Evolutionary conservation across 768 basidiomycete species (phyloP), one percentile per base, ranked within the genome.

Genomic region (Calocera viscosa): DNA sequence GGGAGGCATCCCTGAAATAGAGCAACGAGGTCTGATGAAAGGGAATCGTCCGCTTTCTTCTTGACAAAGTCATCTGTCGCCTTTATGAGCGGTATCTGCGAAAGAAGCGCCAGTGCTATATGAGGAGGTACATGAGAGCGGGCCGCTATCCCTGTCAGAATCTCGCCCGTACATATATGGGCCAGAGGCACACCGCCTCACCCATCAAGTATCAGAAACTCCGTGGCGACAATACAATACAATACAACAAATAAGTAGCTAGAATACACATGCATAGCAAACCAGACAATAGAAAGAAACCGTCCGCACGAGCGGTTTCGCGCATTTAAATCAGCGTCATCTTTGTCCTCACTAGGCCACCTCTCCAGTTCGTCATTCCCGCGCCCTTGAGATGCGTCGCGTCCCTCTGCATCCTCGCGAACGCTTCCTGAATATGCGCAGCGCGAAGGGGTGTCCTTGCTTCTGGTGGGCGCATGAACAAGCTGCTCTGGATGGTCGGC

Each of bases 361-460:
- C 91, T 64, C 91, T 81, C 88, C 90, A 95, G 74, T 94, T 91
- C 68, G 85, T 81, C 85, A 94, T 89, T 0, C 92, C 92, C 1
- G 90, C 90, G 26, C 87, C 87, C 64, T 92, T 85, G 41, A 82
- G 80, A 71, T 91, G 88, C 1, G 86, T 80, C 85, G 90, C 90
- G 69, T 93, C 87, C 3, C 86, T 81, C 75, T 94, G 92, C 88
- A 95, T 94, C 68, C 91, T 80, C 1, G 90, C 79, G 74, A 94
- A 95, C 0, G 93, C 94, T 74, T 94, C 91, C 70, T 91, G 88
- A 11, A 95, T 91, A 72, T 95, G 93, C 67, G 91, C 86, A 0
- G 92, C 88, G 28, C 84, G 80, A 53, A 95, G 76, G 0, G 91
- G 84, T 2, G 86, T 90, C 67, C 90, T 79, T 1, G 90, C 87